These are phyloP conservation scores for Gleditsia sinensis DNA, from an alignment of 306 rosid genomes.

Conservation along the genomic window DNA sequence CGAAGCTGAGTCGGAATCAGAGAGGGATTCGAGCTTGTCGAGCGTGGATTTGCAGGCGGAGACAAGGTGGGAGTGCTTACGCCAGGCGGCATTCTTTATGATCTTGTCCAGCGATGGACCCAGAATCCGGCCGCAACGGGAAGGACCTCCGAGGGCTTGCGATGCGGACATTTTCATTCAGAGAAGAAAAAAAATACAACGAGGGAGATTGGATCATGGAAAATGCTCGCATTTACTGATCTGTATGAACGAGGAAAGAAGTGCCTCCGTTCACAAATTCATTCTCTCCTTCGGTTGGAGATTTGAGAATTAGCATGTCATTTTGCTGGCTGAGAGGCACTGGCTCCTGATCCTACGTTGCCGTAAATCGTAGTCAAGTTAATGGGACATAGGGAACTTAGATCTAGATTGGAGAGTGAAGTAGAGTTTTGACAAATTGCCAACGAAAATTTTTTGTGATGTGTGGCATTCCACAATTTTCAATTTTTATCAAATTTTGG, in stretches of 20 bases:
- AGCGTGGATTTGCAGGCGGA: conserved; percentile 86
- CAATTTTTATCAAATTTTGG: background rate
- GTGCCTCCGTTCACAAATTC: conserved; percentile 30
- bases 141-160: conserved; percentile 86
- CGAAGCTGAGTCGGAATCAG: conserved; percentile 51
- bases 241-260: background rate
- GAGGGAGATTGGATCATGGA: conserved; percentile 31
- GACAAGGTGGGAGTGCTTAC: conserved; percentile 94
- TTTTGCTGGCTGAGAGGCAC: conserved; percentile 31
- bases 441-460: background rate
- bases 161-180: conserved; percentile 73
- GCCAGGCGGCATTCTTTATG: conserved; percentile 97
- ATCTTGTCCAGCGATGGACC: conserved; percentile 97
- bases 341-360: conserved; percentile 37
- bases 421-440: background rate
- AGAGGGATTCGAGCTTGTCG: conserved; percentile 84
- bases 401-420: background rate
- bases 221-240: conserved; percentile 33
- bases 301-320: conserved; percentile 19
- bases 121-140: conserved; percentile 83
- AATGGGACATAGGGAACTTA: background rate
- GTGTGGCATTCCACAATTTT: background rate
- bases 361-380: background rate
- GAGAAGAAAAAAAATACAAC: background rate
- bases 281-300: conserved; percentile 4